A percentile compares a stretch with the other conserved stretches of the same genome.
Conservation (phyloP, 768 basidiomycete genomes). For the Myochromella boudieri region DNA sequence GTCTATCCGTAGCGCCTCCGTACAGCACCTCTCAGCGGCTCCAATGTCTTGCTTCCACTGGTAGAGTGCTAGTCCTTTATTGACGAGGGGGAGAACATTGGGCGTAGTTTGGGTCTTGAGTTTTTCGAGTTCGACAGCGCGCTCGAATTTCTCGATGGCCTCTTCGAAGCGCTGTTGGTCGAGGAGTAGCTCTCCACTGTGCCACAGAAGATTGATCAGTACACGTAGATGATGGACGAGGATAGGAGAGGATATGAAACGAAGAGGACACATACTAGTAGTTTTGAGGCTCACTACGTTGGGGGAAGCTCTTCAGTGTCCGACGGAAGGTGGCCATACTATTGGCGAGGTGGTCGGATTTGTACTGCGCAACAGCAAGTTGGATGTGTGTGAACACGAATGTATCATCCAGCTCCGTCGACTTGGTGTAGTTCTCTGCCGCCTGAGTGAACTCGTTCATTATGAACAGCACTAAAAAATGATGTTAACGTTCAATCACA, state of each 20-base stretch:
- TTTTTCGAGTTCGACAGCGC: constrained; percentile 86
- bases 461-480: constrained; percentile 79
- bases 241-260: not conserved
- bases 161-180: constrained; percentile 90
- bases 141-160: constrained; percentile 90
- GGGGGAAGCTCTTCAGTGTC: constrained; percentile 82
- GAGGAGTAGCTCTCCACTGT: constrained; percentile 88
- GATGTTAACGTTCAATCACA: not conserved
- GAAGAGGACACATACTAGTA: constrained; percentile 73
- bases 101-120: constrained; percentile 60
- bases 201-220: not conserved
- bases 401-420: constrained; percentile 77
- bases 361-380: constrained; percentile 96
- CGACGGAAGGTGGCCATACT: constrained; percentile 90
- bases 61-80: constrained; percentile 95
- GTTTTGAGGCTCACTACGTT: constrained; percentile 86
- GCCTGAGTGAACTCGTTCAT: constrained; percentile 87
- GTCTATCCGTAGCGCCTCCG: constrained; percentile 86
- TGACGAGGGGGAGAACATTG: constrained; percentile 93
- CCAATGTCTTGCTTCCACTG: constrained; percentile 93
- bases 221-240: no score
- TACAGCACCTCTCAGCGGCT: constrained; percentile 80
- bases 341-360: constrained; percentile 71
- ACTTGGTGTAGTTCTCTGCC: constrained; percentile 88
- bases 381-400: constrained; percentile 99